Conservation (phyloP, 495 filamentous ascomycete species). For the Articulospora tetracladia region DNA sequence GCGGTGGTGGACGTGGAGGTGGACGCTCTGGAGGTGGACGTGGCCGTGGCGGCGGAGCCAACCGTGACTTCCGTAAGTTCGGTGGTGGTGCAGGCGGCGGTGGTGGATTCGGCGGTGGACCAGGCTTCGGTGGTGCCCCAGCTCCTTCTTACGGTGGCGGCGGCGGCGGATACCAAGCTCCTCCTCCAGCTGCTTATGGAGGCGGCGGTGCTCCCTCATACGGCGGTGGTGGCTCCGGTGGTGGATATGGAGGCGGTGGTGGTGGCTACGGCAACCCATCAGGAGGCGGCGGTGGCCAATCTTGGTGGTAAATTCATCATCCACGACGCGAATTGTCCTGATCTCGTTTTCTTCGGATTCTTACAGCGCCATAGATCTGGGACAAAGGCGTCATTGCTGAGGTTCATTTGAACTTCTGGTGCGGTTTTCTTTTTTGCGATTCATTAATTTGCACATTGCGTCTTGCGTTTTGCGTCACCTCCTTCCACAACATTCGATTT, state of each 20-base stretch:
- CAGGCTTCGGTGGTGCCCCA: conserved; percentile 45
- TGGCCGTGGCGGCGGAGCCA: conserved; percentile 59
- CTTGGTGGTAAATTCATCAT: conserved; percentile 81
- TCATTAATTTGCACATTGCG: conserved; percentile 34
- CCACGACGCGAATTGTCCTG: conserved; percentile 26
- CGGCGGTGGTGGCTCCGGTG: conserved; percentile 21
- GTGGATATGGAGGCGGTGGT: conserved; percentile 26
- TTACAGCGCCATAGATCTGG: conserved; percentile 20
- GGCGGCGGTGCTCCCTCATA: conserved; percentile 27
- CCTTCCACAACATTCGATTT: conserved; percentile 36
- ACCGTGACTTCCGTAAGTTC: conserved; percentile 87
- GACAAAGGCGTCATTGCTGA: conserved; percentile 27
- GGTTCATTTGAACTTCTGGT: conserved; percentile 18
- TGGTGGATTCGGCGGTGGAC: conserved; percentile 47
- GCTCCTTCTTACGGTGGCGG: conserved; percentile 30
- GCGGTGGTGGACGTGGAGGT: conserved; percentile 68
- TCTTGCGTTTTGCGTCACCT: conserved; percentile 37
- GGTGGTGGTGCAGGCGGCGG: conserved; percentile 51
- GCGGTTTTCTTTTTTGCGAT: conserved; percentile 29
- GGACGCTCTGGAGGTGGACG: conserved; percentile 64
- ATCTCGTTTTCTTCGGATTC: conserved; percentile 28
- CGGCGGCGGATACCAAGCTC: not conserved
- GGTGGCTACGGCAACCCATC: conserved; percentile 35
- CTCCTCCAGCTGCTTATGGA: conserved; percentile 19
- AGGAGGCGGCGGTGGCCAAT: conserved; percentile 44